Evolutionary conservation across 106 monocot genomes (phyloP).

Genomic region (Dendrobium catenatum): DNA sequence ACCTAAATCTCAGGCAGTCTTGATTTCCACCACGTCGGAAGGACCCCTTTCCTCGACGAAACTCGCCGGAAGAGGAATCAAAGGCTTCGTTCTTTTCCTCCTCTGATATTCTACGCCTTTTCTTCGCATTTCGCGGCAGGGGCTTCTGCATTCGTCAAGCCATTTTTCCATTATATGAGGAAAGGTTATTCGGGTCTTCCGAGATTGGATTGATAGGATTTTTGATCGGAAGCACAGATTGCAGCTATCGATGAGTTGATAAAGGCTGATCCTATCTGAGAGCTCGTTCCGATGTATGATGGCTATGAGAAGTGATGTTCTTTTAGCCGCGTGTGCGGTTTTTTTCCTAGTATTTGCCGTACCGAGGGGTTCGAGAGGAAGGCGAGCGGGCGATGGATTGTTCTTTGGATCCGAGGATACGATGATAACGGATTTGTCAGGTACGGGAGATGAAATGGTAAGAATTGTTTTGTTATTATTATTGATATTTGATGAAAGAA

Average conservation of each 20-base stretch:
- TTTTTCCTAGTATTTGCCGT: not conserved
- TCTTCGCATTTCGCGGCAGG: not conserved
- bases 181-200: not conserved
- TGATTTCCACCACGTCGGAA: not conserved
- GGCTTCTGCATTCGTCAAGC: not conserved
- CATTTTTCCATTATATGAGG: not conserved
- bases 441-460: conserved; percentile 5
- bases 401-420: not conserved
- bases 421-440: conserved; percentile 1
- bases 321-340: not conserved
- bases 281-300: not conserved
- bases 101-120: not conserved
- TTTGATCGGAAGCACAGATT: not conserved
- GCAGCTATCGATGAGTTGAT: not conserved
- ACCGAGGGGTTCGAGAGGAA: not conserved
- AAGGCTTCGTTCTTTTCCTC: not conserved
- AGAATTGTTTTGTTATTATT: not conserved
- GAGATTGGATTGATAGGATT: not conserved
- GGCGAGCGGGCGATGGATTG: not conserved
- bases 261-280: not conserved
- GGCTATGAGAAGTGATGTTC: not conserved
- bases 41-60: not conserved
- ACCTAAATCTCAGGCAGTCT: conserved; percentile 6
- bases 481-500: not conserved
- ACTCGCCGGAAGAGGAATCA: not conserved